Conservation (phyloP, 441 rosid species). For the Cnidoscolus chayamansa region DNA sequence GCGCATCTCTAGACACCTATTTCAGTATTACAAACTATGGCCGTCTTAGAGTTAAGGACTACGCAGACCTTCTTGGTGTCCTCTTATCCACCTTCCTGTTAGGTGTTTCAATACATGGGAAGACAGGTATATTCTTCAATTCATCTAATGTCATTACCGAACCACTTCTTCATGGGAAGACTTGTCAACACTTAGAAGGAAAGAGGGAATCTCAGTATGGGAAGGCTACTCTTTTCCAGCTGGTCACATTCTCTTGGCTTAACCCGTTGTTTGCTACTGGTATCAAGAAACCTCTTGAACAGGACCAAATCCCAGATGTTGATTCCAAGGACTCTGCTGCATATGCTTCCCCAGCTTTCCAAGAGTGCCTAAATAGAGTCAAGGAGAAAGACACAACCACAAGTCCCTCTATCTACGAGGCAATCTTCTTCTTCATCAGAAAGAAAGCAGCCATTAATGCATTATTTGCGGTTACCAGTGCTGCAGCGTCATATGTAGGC, state of each 20-base stretch:
- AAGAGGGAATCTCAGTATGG: conserved; percentile 60
- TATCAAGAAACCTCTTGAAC: conserved; percentile 65
- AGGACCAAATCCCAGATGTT: conserved; percentile 72
- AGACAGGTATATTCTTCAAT: conserved; percentile 46
- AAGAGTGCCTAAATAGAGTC: conserved; percentile 50
- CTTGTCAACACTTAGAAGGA: conserved; percentile 27
- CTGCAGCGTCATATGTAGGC: conserved; percentile 75
- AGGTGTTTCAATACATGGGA: conserved; percentile 64
- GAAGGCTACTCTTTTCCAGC: conserved; percentile 70
- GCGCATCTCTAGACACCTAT: conserved; percentile 37
- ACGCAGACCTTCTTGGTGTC: conserved; percentile 47
- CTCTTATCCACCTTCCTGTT: conserved; percentile 56
- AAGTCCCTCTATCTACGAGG: conserved; percentile 70
- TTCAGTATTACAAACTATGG: conserved; percentile 33
- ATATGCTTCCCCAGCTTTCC: conserved; percentile 48
- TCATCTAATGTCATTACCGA: conserved; percentile 39
- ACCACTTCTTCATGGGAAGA: conserved; percentile 52
- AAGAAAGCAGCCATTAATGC: conserved; percentile 78
- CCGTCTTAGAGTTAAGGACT: conserved; percentile 40
- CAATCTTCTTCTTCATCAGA: conserved; percentile 57
- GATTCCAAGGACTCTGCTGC: conserved; percentile 62
- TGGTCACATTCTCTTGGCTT: conserved; percentile 90
- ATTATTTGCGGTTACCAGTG: conserved; percentile 63
- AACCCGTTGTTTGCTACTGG: conserved; percentile 75
- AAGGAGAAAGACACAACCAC: conserved; percentile 45